These are phyloP conservation scores for Retiboletus flavoniger DNA, from an alignment of 1,284 basidiomycete species.

Conservation along the genomic window DNA sequence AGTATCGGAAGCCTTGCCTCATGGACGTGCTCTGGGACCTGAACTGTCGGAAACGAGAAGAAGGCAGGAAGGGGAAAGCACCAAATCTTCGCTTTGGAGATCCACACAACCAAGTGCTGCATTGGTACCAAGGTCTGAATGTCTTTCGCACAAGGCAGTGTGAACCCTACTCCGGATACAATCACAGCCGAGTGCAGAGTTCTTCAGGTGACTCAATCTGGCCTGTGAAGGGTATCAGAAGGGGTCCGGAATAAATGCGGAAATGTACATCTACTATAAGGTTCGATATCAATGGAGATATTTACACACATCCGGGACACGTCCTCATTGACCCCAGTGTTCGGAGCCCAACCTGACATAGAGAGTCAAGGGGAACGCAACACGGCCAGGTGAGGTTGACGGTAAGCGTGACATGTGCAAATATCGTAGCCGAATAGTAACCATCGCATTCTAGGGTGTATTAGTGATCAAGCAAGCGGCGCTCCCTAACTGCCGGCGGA, in stretches of 20 bases:
- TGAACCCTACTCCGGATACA: background rate
- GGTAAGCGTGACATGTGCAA: constrained; percentile 9
- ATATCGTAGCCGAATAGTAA: constrained; percentile 5
- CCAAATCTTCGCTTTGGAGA: constrained; percentile 9
- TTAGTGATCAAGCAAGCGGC: constrained; percentile 56
- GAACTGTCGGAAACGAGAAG: constrained; percentile 12
- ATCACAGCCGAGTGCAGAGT: background rate
- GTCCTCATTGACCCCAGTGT: constrained; percentile 11
- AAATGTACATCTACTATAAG: constrained; percentile 15
- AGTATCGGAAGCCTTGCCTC: constrained; percentile 1
- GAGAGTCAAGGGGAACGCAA: constrained; percentile 6
- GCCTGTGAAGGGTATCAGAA: constrained; percentile 18
- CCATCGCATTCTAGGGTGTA: constrained; percentile 25
- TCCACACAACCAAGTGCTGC: constrained; percentile 5
- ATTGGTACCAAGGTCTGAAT: background rate
- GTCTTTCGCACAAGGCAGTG: constrained; percentile 12
- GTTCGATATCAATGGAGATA: constrained; percentile 19
- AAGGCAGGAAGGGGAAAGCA: background rate
- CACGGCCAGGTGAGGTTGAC: constrained; percentile 2
- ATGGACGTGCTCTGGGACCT: constrained; percentile 6
- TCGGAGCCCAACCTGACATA: constrained; percentile 14
- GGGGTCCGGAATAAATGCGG: constrained; percentile 9
- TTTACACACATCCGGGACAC: constrained; percentile 21
- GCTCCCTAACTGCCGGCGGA: constrained; percentile 85
- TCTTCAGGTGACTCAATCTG: constrained; percentile 3